phyloP scores from a whole-genome alignment of 108 stramenopile species.

The Conticribra guillardii region DNA sequence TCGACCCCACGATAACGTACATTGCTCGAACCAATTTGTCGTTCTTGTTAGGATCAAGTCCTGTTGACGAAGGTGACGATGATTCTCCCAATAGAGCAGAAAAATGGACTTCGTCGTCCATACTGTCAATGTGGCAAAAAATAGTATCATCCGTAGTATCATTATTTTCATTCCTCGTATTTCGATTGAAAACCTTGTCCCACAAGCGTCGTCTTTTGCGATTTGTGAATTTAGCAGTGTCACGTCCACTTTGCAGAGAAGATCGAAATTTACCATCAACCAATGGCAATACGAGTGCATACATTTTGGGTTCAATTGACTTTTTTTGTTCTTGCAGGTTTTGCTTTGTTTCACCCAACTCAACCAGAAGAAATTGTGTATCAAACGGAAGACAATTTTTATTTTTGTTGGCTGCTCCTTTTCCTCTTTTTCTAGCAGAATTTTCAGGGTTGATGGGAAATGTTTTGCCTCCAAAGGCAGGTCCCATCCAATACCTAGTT shows the following conservation, averaged over 20 bases:
- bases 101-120: conserved; percentile 19
- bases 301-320: conserved; percentile 9
- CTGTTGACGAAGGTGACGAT: not conserved
- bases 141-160: conserved; percentile 16
- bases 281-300: conserved; percentile 49
- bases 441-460: no score
- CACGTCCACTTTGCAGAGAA: conserved; percentile 14
- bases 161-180: not conserved
- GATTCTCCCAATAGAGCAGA: not conserved
- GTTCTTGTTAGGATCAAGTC: not conserved
- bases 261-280: conserved; percentile 50
- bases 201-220: no score
- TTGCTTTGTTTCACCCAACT: not conserved
- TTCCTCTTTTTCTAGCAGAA: no score
- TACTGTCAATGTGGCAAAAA: conserved; percentile 48
- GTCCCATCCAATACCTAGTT: conserved; percentile 62
- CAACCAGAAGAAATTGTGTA: conserved; percentile 52
- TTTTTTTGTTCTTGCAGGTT: conserved; percentile 21
- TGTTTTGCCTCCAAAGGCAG: conserved; percentile 32
- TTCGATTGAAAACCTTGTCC: no score
- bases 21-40: conserved; percentile 31
- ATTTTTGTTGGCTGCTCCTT: not conserved
- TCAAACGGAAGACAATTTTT: conserved; percentile 45
- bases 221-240: not conserved
- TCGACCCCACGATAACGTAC: conserved; percentile 42